These are phyloP conservation scores for Cryptococcus maquisensis DNA, from an alignment of 1,284 basidiomycete species.

Conservation along the genomic window DNA sequence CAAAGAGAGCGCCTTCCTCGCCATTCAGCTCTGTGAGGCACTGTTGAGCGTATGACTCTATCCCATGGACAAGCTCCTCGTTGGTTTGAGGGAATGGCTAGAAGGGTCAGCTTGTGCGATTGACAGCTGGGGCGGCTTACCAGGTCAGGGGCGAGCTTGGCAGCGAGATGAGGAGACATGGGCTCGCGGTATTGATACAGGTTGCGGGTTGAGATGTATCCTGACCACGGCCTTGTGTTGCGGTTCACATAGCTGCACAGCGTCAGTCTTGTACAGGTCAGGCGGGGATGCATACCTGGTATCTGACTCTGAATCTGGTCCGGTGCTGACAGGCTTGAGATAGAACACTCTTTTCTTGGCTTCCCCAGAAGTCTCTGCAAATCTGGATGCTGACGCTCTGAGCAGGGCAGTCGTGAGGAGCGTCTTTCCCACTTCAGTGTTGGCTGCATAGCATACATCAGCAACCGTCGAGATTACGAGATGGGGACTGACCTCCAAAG, in stretches of 20 bases:
- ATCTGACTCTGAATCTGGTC: conserved; percentile 72
- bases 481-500: conserved; percentile 63
- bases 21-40: conserved; percentile 49
- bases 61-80: conserved; percentile 62
- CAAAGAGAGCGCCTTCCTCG: conserved; percentile 61
- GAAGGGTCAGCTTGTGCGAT: background rate
- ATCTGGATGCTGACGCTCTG: conserved; percentile 59
- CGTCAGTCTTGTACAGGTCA: background rate
- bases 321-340: conserved; percentile 88
- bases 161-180: conserved; percentile 89
- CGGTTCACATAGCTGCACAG: conserved; percentile 63
- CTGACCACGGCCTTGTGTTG: conserved; percentile 53
- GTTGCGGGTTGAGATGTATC: conserved; percentile 62
- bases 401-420: conserved; percentile 77
- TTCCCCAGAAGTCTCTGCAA: conserved; percentile 28
- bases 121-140: conserved; percentile 13
- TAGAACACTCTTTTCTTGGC: conserved; percentile 60
- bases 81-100: conserved; percentile 51
- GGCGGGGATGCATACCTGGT: conserved; percentile 56
- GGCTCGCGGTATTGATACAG: conserved; percentile 82
- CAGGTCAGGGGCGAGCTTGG: conserved; percentile 56
- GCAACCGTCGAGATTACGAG: conserved; percentile 53
- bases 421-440: conserved; percentile 73
- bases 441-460: conserved; percentile 14
- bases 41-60: conserved; percentile 60